Percentiles rank a stretch among this genome's conserved stretches.
phyloP scores from a whole-genome alignment of 495 filamentous ascomycete genomes.

The Xylaria cubensis region DNA sequence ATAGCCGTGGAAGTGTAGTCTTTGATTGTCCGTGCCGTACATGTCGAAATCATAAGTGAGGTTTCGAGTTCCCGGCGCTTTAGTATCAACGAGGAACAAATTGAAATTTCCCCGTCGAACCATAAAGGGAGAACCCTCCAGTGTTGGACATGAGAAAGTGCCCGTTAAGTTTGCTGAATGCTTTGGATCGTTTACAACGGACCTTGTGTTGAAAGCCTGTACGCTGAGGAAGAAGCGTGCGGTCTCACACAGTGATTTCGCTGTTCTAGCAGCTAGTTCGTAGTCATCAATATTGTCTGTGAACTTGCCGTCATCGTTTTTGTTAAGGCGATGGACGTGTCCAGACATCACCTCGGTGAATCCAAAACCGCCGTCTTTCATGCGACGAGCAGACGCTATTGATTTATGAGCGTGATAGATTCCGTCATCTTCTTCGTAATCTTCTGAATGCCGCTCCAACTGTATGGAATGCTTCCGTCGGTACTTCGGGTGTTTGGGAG shows the following conservation, averaged over 20 bases:
- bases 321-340: constrained; percentile 52
- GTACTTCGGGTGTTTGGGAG: constrained; percentile 42
- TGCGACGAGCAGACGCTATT: constrained; percentile 50
- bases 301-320: constrained; percentile 53
- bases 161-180: constrained; percentile 65
- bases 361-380: constrained; percentile 57
- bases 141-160: constrained; percentile 65
- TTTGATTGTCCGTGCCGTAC: constrained; percentile 55
- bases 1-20: constrained; percentile 65
- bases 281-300: constrained; percentile 58
- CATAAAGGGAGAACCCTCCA: constrained; percentile 65
- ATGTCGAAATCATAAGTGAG: constrained; percentile 69
- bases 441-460: constrained; percentile 26
- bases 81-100: constrained; percentile 60
- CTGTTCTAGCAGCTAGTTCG: constrained; percentile 60
- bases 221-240: constrained; percentile 68
- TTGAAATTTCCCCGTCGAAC: constrained; percentile 64
- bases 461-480: constrained; percentile 11
- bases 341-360: constrained; percentile 72
- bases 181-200: constrained; percentile 51
- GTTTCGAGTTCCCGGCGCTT: constrained; percentile 62
- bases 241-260: constrained; percentile 57
- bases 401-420: constrained; percentile 46
- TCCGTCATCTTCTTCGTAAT: constrained; percentile 39
- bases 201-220: constrained; percentile 57